Base-by-base conservation (phyloP, 164 flowering plant species). In the Chimonanthus praecox region DNA sequence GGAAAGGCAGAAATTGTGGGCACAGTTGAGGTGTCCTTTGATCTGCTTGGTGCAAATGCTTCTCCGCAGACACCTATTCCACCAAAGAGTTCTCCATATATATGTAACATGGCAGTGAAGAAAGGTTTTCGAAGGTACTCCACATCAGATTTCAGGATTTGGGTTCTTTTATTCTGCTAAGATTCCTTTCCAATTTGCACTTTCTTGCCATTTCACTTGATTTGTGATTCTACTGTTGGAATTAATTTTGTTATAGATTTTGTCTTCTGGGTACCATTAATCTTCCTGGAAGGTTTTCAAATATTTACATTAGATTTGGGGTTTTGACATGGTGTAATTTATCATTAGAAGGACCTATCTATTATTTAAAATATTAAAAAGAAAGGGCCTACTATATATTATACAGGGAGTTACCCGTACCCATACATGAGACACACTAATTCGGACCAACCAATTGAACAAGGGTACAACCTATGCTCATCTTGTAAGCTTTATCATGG, bases 51-150 rank as follows among this genome's bases (percentile, higher is more conserved):
- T 18, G 89, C 92, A 33, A 91, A 87, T 84, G 84, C 85, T 72
- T 81, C 88, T 49, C 87, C 92, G 64, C 94, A 96, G 2, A 80
- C 93, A 0, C 99, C 99, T 7, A 78, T 78, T 13, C 87, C 98
- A 44, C 99, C 99, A 4, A 83, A 76, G 80, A 77, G 87, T 67
- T 84, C 86, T 15, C 97, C 98, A 11, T 95, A 95, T 75, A 83
- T 95, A 10, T 87, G 96, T 79, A 95, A 95, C 73, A 93, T 95
- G 98, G 81, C 94, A 5, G 99, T 95, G 49, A 84, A 79, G 80
- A 74, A 87, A 80, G 74, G 77, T 6, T 87, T 90, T 72, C 73
- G 99, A 48, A 89, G 99, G 99, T 94, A 82, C 47, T 71, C 33
- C 46, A 61, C 51, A 13, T 33, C 11, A 33, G 33, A 47, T 49